These are phyloP conservation scores for Pouteria glomerata DNA, from an alignment of 148 eudicot species.

Conservation along the genomic window DNA sequence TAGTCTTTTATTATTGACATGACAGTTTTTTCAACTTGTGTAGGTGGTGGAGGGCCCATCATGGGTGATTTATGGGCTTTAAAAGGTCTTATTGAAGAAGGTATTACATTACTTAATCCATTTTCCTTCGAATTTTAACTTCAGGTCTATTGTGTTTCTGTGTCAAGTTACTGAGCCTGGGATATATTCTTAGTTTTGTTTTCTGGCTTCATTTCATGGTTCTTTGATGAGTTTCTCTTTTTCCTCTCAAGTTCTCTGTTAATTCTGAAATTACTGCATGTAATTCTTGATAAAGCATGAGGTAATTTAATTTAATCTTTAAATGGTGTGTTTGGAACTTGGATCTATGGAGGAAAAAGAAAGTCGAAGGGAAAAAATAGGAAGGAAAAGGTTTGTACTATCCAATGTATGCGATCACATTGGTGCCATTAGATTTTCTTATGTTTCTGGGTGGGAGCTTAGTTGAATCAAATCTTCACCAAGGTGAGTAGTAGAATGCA, in stretches of 20 bases:
- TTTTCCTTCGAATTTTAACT: background rate
- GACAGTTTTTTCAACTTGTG: conserved; percentile 15
- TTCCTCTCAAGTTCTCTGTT: background rate
- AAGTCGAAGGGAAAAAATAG: too few species aligned
- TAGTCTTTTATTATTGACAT: background rate
- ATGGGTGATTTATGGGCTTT: conserved; percentile 99
- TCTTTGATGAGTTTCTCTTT: background rate
- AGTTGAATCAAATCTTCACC: background rate
- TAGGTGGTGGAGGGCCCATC: conserved; percentile 88
- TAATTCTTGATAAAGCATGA: background rate
- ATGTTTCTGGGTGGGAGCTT: background rate
- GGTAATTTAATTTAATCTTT: too few species aligned
- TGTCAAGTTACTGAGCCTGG: background rate
- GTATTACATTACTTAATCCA: conserved; percentile 27
- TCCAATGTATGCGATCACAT: background rate
- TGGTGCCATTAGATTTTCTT: background rate
- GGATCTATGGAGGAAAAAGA: too few species aligned
- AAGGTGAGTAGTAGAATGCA: background rate
- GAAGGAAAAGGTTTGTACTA: background rate
- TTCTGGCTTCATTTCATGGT: background rate
- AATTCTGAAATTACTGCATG: background rate
- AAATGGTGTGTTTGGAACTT: too few species aligned
- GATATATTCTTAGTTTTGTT: background rate
- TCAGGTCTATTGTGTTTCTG: background rate
- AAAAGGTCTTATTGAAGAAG: conserved; percentile 91